Base-by-base conservation (phyloP, 2,329 filamentous ascomycete genomes). In the Neonectria coccinea region DNA sequence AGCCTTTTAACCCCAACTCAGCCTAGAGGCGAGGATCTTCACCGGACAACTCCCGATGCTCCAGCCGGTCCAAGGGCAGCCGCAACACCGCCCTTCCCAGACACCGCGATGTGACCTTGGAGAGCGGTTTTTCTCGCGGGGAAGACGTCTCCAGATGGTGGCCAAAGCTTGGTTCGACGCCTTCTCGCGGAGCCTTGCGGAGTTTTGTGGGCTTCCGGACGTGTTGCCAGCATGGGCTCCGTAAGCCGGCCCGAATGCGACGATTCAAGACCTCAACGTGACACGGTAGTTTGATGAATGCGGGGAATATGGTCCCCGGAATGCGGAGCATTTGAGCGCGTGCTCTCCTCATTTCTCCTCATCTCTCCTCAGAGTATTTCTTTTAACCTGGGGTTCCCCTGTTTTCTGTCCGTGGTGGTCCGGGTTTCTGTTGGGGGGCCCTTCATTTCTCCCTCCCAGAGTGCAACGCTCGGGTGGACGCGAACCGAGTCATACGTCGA, bases 181-280 rank as follows among this genome's bases (percentile, higher is more conserved):
- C 14, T 25, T 14, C 12, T 5, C 14, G 44, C 42, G 44, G 44
- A 47, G 22, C 5, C 12, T 27, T 25, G 44, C 44, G 20, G 44
- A 25, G 44, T 25, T 25, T 47, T 47, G 11, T 25, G 44, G 44
- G 22, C 6, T 25, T 39, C 47, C 27, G 18, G 16, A n/a, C 36
- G 27, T 62, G 45, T 27, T 52, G 29, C 59, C 52, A 36, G 7
- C 14, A 33, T 16, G 22, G 56, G 56, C 31, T 39, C 31, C 20
- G 31, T 51, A 55, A 55, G 44, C 58, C 59, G 59, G 59, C 45
- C 59, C 59, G 59, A 62, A 56, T 62, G 44, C 36, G 1, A 33
- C 14, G 36, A 39, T n/a, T 39, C 59, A 42, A 50, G 18, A 11
- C n/a, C 18, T 18, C 36, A 25, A 31, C 44, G 27, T 29, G 44